Base-by-base conservation (phyloP, 1,284 basidiomycete species). In the Mrakiaceae sp. region DNA sequence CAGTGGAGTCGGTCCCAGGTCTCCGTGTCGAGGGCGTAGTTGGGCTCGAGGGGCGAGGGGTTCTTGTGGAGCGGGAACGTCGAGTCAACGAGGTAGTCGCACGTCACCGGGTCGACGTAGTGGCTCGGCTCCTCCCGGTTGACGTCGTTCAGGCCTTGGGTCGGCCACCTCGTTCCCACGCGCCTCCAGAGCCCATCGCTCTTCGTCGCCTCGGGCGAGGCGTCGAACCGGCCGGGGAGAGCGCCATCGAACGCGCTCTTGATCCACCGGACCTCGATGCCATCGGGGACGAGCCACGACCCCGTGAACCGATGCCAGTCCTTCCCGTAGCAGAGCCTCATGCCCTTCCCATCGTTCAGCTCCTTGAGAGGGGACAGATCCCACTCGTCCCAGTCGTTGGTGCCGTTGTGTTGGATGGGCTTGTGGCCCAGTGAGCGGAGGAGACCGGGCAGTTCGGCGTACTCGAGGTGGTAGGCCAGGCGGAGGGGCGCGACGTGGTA, bases 221-320 rank as follows among this genome's bases (percentile, higher is more conserved):
- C 63, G 66, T 72, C 74, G 76, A 69, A 77, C 60, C 67, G 69
- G 52, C 87, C 84, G 4, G 96, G 96, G 68, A 98, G 79, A 73
- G 93, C 83, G 12, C 93, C 95, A 66, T 86, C 81, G 71, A 97
- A 96, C 64, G 87, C 90, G 75, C 87, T 91, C 79, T 90, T 87
- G 73, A 98, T 79, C 77, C 92, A 98, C 68, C 87, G 82, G 12
- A 95, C 85, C 57, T 85, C 82, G 64, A 97, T 79, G 14, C 84
- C 87, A 63, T 87, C 82, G 1, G 95, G 93, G 16, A 98, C 81
- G 58, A 95, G 82, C 76, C 89, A 98, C 73, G 88, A 87, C 1
- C 88, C 84, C 0, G 94, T 91, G 80, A 94, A 99, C 12, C 95
- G 83, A 73, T 98, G 81, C 96, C 96, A 98, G 76, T 98, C 95